Conservation (phyloP, 495 filamentous ascomycete genomes). For the Cetradonia linearis region DNA sequence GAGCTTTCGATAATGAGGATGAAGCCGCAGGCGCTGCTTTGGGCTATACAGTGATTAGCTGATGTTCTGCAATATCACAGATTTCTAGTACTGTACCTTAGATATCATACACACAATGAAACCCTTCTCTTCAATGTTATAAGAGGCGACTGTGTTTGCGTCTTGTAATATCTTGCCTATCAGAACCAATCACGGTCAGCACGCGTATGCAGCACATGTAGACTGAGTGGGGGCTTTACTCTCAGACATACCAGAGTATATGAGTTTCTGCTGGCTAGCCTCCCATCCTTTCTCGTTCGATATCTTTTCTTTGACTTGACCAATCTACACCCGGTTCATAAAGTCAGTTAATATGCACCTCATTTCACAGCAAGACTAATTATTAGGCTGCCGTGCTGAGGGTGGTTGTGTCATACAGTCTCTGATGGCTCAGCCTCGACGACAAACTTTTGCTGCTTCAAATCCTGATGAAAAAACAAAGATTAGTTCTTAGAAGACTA, state of each 20-base stretch:
- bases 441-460: constrained; percentile 96
- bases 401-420: constrained; percentile 51
- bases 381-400: constrained; percentile 3
- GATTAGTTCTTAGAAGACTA: neutral
- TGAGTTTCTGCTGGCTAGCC: constrained; percentile 76
- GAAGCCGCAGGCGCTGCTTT: constrained; percentile 55
- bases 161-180: constrained; percentile 95
- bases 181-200: constrained; percentile 13
- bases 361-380: constrained; percentile 7
- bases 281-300: constrained; percentile 85
- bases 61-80: constrained; percentile 11
- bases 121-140: constrained; percentile 98
- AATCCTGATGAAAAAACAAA: constrained; percentile 47
- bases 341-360: constrained; percentile 30
- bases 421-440: constrained; percentile 90
- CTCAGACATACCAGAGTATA: constrained; percentile 74
- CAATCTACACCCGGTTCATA: constrained; percentile 50
- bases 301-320: constrained; percentile 83
- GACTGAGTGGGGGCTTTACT: neutral
- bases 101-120: constrained; percentile 95
- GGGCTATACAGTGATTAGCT: constrained; percentile 37
- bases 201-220: neutral
- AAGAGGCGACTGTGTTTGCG: constrained; percentile 87
- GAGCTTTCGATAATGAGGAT: constrained; percentile 44
- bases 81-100: constrained; percentile 53